Base-by-base conservation (phyloP, 306 rosid species). In the Dryas alaskensis region DNA sequence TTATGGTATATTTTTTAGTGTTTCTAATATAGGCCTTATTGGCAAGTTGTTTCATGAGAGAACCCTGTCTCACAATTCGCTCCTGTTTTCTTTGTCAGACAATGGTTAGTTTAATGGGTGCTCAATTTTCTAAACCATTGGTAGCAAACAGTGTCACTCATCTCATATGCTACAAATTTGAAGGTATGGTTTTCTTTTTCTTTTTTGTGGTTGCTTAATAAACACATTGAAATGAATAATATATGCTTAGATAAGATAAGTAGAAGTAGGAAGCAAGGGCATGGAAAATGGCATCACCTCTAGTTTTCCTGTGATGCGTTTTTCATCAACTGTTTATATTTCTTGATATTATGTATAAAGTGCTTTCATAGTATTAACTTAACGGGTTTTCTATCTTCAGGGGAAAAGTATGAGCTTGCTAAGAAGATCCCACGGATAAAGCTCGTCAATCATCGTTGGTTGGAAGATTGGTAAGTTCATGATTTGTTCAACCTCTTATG, bases 111-210 rank as follows among this genome's bases (percentile, higher is more conserved):
- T 84, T 89, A 79, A 92, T 94, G 89, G 97, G 98, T 46, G 98
- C 97, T 50, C 74, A 81, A 66, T 94, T 94, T 80, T 87, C 95
- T 31, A 94, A 92, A 81, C 95, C 98, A 8, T 81, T 94, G 86
- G 95, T 94, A 65, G 98, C 97, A 67, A 83, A 78, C 91, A 88
- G 81, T 81, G 88, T 88, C 76, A 94, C 97, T 72, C 98, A 94
- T 86, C 97, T 94, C 74, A 66, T 94, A 81, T 92, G 98, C 89
- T 91, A 89, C 85, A 94, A 91, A 81, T 92, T 89, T 81, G 98
- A 94, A 80, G 98, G 97, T 94, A 78, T 12, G 8, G 5, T 12
- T 57, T 62, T 62, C 3, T 14, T 16, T 44, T 8, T 7, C 2
- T 31, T 31, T 31, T 2, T 2, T 31, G 37, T 31, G 37, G 37